Conservation (phyloP, 805 yeast genomes). For the Myxozyma kluyveri region DNA sequence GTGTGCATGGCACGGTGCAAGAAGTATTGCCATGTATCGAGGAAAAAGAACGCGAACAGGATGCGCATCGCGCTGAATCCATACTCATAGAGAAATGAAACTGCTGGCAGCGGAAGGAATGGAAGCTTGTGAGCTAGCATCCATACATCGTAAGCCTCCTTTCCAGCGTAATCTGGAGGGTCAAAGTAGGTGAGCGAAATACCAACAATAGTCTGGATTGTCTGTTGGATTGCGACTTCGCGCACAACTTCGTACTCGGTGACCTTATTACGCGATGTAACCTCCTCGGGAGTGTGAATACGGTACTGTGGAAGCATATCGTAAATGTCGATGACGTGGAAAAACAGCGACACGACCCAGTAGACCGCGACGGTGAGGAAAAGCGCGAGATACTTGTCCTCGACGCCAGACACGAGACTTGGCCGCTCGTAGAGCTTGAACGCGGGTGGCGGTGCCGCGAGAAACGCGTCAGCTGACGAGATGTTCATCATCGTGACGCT, state of each 20-base stretch:
- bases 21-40: conserved; percentile 95
- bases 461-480: conserved; percentile 12
- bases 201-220: conserved; percentile 77
- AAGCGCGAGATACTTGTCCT: conserved; percentile 72
- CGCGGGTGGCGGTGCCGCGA: conserved; percentile 27
- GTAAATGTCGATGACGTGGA: conserved; percentile 70
- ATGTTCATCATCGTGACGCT: conserved; percentile 11
- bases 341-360: conserved; percentile 74
- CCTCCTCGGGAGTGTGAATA: conserved; percentile 90
- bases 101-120: conserved; percentile 47
- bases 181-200: conserved; percentile 55
- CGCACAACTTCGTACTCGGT: conserved; percentile 63
- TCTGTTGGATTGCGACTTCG: conserved; percentile 83
- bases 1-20: conserved; percentile 86
- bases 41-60: conserved; percentile 60
- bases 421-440: conserved; percentile 22
- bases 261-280: conserved; percentile 71
- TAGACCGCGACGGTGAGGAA: conserved; percentile 76
- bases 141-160: conserved; percentile 39
- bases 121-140: conserved; percentile 43
- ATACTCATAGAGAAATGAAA: conserved; percentile 58
- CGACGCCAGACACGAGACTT: conserved; percentile 55
- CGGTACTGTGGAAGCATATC: conserved; percentile 79
- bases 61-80: conserved; percentile 62
- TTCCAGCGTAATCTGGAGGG: conserved; percentile 32